These are phyloP conservation scores for Flaveria linearis DNA, from an alignment of 129 eudicot species.

Conservation along the genomic window DNA sequence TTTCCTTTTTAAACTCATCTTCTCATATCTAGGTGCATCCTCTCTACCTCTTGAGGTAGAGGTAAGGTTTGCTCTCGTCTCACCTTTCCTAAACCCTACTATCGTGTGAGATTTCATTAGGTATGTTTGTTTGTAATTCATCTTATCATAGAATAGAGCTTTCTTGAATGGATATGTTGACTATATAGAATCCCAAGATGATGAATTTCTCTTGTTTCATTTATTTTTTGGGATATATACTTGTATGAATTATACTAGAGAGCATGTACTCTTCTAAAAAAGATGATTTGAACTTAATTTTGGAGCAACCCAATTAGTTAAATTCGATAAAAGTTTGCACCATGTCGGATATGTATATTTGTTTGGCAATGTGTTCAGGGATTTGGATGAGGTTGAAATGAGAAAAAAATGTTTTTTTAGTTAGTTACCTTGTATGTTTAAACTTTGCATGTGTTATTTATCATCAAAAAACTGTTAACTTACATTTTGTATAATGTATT, in stretches of 20 bases:
- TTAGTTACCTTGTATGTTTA: neutral
- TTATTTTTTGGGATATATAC: neutral
- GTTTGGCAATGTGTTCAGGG: neutral
- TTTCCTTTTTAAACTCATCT: too few relatives aligned
- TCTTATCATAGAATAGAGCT: neutral
- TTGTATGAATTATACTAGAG: neutral
- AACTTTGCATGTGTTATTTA: neutral
- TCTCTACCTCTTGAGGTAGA: too few relatives aligned
- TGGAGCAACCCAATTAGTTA: neutral
- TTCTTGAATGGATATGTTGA: neutral
- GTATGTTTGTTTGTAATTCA: neutral
- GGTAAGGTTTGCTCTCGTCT: too few relatives aligned
- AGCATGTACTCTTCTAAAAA: neutral
- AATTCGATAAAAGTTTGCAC: neutral
- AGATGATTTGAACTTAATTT: neutral
- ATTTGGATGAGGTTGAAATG: neutral
- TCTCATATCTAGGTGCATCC: too few relatives aligned
- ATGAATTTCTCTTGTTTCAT: neutral
- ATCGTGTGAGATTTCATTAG: too few relatives aligned
- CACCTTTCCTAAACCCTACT: too few relatives aligned
- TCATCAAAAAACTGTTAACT: neutral
- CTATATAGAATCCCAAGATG: too few relatives aligned
- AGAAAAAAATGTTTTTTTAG: neutral
- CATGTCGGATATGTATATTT: neutral
- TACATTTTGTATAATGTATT: neutral